Evolutionary conservation across 208 protist genomes (phyloP).

Genomic region (Herpetomonas tarakana): DNA sequence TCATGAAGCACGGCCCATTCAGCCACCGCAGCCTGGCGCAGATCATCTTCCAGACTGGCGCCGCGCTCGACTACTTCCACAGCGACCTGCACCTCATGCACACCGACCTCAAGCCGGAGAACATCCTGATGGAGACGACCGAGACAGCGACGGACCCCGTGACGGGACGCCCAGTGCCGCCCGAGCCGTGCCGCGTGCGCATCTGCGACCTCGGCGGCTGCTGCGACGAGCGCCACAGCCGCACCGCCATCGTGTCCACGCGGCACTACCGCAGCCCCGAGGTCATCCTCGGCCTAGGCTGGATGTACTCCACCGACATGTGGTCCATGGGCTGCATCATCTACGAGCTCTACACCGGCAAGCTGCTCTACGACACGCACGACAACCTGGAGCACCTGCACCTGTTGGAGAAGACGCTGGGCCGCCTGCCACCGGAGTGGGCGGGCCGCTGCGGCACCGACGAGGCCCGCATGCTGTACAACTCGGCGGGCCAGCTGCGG

Average conservation of each 20-base stretch:
- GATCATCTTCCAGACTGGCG: conserved; percentile 69
- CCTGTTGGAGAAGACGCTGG: conserved; percentile 75
- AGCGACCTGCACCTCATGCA: conserved; percentile 71
- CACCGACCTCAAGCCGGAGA: conserved; percentile 83
- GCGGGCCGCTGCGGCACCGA: conserved; percentile 40
- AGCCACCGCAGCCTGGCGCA: conserved; percentile 69
- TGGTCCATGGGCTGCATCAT: conserved; percentile 86
- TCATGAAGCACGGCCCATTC: conserved; percentile 76
- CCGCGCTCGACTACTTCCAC: conserved; percentile 78
- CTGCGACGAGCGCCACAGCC: conserved; percentile 32
- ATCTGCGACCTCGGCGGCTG: conserved; percentile 60
- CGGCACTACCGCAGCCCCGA: conserved; percentile 73
- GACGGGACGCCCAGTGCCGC: conserved; percentile 28
- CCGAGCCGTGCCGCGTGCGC: conserved; percentile 47
- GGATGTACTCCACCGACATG: conserved; percentile 63
- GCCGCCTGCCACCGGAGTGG: conserved; percentile 54
- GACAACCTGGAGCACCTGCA: conserved; percentile 76
- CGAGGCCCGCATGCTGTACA: conserved; percentile 51
- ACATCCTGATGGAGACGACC: conserved; percentile 72
- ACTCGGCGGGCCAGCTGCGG: conserved; percentile 35
- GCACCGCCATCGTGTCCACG: conserved; percentile 31
- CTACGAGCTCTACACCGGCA: conserved; percentile 66
- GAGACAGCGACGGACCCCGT: conserved; percentile 77
- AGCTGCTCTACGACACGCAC: conserved; percentile 70
- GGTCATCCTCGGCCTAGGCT: conserved; percentile 70